Evolutionary conservation across 176 grass and related monocot species (phyloP).

Genomic region (Oryza nivara): DNA sequence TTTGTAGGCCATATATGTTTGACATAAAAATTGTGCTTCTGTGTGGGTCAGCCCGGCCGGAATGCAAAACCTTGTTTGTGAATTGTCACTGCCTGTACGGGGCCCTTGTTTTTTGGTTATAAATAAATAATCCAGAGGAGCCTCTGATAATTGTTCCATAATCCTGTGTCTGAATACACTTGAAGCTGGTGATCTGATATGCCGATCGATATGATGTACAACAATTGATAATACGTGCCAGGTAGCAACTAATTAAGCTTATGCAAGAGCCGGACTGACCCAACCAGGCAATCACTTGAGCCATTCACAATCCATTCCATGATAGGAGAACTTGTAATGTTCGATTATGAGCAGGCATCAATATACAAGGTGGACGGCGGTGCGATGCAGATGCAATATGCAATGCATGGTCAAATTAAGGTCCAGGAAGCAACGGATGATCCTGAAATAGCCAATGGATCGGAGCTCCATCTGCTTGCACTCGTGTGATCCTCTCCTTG

Average conservation of each 20-base stretch:
- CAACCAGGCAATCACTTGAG: no score
- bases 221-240: no score
- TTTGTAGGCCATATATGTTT: neutral
- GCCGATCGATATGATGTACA: neutral
- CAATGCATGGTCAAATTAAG: neutral
- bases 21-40: conserved; percentile 22
- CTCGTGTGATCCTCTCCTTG: neutral
- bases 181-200: neutral
- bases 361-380: no score
- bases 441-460: neutral
- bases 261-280: neutral
- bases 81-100: conserved; percentile 19
- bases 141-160: neutral
- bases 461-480: neutral
- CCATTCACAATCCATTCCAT: no score
- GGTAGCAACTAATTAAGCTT: neutral
- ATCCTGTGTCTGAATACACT: neutral
- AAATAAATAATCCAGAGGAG: conserved; percentile 13
- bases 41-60: neutral
- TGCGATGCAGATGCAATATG: neutral
- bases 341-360: no score
- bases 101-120: neutral
- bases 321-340: no score
- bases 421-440: neutral
- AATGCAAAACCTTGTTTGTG: neutral